Evolutionary conservation across 1,284 basidiomycete species (phyloP), one percentile per base, ranked within the genome.

Genomic region (Cystobasidiaceae sp.): DNA sequence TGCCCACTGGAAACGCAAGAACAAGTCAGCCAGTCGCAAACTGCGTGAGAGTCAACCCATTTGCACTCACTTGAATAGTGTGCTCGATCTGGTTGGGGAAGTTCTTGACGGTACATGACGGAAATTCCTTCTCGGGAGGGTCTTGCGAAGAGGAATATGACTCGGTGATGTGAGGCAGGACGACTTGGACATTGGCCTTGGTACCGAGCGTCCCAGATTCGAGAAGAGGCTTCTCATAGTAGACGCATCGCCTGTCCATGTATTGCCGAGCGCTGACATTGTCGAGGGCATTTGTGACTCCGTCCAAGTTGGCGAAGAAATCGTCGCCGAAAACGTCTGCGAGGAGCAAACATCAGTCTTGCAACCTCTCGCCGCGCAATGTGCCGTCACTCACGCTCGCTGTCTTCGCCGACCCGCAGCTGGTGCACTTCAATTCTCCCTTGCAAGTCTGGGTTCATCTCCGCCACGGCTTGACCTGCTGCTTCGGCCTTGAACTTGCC

Each of bases 231-330:
- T 98, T 99, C 77, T 88, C 83, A 80, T 92, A 97, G 81, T 97
- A 92, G 41, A 99, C 90, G 75, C 96, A 98, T 65, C 97, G 89
- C 72, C 93, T 87, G 77, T 99, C 96, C 94, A 99, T 97, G 80
- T 99, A 99, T 69, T 91, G 83, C 73, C 93, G 89, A 68, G 96
- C 93, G 80, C 88, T 84, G 66, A 99, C 87, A 70, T 99, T 99
- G 80, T 99, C 96, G 67, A 99, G 80, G n/a, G 97, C 96, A 76
- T 99, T 99, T n/a, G 96, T 99, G 4, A 99, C 93, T 67, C 91
- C 91, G 72, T 97, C 90, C 43, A 99, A 84, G 59, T 80, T 80
- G 43, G 82, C 84, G 75, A 97, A 99, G 81, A 98, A 97, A 27
- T 82, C 82, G 70, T 94, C 88, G 57, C 88, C 87, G 73, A 97